Conservation (phyloP, 1,284 basidiomycete species). For the Pseudozyma hubeiensis region DNA sequence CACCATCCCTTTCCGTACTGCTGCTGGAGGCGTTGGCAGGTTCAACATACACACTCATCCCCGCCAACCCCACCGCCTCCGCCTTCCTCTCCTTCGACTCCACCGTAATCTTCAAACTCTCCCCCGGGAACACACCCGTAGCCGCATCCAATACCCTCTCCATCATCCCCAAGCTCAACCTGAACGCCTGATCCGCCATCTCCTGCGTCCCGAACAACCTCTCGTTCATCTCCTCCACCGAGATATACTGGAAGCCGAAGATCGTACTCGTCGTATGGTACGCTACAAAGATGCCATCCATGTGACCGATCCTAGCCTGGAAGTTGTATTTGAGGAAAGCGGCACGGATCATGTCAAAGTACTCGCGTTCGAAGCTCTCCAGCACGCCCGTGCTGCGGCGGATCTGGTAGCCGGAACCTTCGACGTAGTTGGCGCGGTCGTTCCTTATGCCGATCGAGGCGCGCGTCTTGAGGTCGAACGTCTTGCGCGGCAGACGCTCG, state of each 20-base stretch:
- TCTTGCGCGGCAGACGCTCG: conserved; percentile 81
- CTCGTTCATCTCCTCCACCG: conserved; percentile 87
- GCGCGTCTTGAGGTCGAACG: conserved; percentile 96
- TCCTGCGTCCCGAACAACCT: conserved; percentile 78
- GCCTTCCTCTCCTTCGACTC: conserved; percentile 38
- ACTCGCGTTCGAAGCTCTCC: conserved; percentile 68
- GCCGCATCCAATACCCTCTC: conserved; percentile 79
- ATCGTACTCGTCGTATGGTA: conserved; percentile 91
- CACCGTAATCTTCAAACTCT: conserved; percentile 60
- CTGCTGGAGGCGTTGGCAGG: conserved; percentile 12
- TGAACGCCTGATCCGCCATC: conserved; percentile 81
- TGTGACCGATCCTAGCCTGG: conserved; percentile 94
- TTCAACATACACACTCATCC: conserved; percentile 60
- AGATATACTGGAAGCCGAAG: conserved; percentile 94
- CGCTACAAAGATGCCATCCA: conserved; percentile 95
- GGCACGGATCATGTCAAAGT: conserved; percentile 83
- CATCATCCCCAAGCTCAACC: conserved; percentile 79
- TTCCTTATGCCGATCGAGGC: conserved; percentile 85
- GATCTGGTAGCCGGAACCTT: conserved; percentile 68
- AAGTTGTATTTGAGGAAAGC: conserved; percentile 96
- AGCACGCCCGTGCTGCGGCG: conserved; percentile 56
- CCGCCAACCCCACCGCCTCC: conserved; percentile 3
- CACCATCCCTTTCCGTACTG: background rate
- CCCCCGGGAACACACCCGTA: conserved; percentile 74
- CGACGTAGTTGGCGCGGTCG: conserved; percentile 84